Evolutionary conservation across 108 stramenopile species (phyloP).

Genomic region (Nannochloropsis granulata): DNA sequence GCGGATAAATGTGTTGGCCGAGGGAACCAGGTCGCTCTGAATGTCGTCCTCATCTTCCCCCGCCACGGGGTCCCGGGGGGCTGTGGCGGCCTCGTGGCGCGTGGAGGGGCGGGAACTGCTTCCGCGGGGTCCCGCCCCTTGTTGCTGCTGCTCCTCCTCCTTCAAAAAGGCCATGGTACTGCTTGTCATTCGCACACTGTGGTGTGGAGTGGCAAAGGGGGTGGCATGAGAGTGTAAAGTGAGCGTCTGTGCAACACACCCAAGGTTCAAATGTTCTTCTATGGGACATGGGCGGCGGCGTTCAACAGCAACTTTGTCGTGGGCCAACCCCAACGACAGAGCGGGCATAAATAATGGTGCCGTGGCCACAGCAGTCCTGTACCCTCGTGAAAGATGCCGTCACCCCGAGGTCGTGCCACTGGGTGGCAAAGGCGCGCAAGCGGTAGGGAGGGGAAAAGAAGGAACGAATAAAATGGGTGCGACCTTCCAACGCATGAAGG

Average conservation of each 20-base stretch:
- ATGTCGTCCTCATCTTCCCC: neutral
- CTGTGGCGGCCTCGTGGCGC: neutral
- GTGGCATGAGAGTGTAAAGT: conserved; percentile 2
- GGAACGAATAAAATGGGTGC: neutral
- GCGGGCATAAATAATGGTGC: too few species aligned
- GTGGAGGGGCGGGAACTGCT: neutral
- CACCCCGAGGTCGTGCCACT: too few species aligned
- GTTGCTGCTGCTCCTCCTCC: neutral
- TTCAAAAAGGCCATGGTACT: neutral
- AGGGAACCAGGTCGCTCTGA: neutral
- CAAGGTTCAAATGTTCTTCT: neutral
- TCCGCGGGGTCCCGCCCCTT: too few species aligned
- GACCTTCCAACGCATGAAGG: neutral
- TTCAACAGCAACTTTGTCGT: neutral
- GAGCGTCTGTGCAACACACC: conserved; percentile 5
- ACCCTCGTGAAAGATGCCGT: too few species aligned
- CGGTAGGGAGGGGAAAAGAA: neutral
- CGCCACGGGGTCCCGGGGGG: neutral
- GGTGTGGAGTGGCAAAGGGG: neutral
- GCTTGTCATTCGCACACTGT: neutral
- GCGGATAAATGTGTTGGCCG: conserved; percentile 6
- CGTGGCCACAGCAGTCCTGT: too few species aligned
- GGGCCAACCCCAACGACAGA: too few species aligned
- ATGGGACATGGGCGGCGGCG: neutral
- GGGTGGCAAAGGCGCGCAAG: too few species aligned